Conservation (phyloP, 805 yeast species). For the Starmerella bombicola region DNA sequence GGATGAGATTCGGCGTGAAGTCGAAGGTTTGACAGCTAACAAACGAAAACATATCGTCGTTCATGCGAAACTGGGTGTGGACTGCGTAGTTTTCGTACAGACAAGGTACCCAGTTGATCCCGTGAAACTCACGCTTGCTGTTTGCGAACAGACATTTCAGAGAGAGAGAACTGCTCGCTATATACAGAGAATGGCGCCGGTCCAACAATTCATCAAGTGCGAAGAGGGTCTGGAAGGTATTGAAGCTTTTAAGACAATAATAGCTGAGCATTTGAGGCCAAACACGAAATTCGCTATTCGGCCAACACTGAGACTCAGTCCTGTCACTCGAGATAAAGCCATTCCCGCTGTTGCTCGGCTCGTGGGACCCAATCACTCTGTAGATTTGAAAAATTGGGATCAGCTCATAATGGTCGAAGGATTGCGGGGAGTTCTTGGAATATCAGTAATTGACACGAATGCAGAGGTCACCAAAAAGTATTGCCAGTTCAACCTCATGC, state of each 20-base stretch:
- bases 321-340: conserved; percentile 57
- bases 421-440: conserved; percentile 77
- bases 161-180: conserved; percentile 33
- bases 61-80: conserved; percentile 26
- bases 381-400: conserved; percentile 70
- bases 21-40: conserved; percentile 40
- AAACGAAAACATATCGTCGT: conserved; percentile 22
- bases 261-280: conserved; percentile 55
- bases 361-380: conserved; percentile 62
- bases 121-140: conserved; percentile 47
- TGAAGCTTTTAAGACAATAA: conserved; percentile 41
- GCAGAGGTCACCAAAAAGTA: conserved; percentile 41
- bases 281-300: conserved; percentile 62
- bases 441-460: conserved; percentile 52
- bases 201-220: conserved; percentile 49
- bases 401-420: conserved; percentile 74
- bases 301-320: conserved; percentile 60
- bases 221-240: conserved; percentile 60
- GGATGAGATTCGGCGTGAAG: conserved; percentile 58
- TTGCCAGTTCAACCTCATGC: conserved; percentile 68
- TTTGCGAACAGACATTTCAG: conserved; percentile 50
- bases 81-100: conserved; percentile 64
- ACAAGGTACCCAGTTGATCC: conserved; percentile 71
- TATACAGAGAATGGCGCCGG: conserved; percentile 70
- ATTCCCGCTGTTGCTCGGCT: conserved; percentile 57